Conservation (phyloP, 768 basidiomycete genomes). For the Strobilomyces dryophilus region DNA sequence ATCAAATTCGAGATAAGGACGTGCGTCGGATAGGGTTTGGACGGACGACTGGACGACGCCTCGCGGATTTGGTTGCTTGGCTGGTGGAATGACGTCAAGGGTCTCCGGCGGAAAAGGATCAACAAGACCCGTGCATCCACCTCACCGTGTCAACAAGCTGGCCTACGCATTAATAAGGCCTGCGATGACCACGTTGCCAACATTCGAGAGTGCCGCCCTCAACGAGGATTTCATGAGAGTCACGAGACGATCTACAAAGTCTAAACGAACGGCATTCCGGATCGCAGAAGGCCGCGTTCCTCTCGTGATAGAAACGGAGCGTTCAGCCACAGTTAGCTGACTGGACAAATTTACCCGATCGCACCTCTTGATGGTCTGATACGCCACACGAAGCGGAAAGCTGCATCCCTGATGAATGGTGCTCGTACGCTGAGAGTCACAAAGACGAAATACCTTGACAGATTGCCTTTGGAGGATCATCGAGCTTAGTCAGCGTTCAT, state of each 20-base stretch:
- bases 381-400: not conserved
- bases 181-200: constrained; percentile 6
- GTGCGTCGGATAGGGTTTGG: constrained; percentile 5
- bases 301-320: not conserved
- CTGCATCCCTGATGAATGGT: not conserved
- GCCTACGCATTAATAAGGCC: constrained; percentile 10
- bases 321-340: not conserved
- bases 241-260: constrained; percentile 12
- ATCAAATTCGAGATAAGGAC: constrained; percentile 17
- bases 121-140: constrained; percentile 6
- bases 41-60: constrained; percentile 28
- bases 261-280: not conserved
- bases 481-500: constrained; percentile 17
- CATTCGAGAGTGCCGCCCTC: constrained; percentile 2
- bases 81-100: constrained; percentile 9
- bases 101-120: not conserved
- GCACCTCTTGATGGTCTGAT: not conserved
- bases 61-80: constrained; percentile 37
- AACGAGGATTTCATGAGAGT: constrained; percentile 8
- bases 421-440: not conserved
- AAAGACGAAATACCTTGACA: not conserved
- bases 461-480: constrained; percentile 11
- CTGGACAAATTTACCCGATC: not conserved
- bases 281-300: not conserved
- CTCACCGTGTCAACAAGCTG: constrained; percentile 16